Conservation (phyloP, 352 stramenopile genomes). For the Phytophthora melonis region DNA sequence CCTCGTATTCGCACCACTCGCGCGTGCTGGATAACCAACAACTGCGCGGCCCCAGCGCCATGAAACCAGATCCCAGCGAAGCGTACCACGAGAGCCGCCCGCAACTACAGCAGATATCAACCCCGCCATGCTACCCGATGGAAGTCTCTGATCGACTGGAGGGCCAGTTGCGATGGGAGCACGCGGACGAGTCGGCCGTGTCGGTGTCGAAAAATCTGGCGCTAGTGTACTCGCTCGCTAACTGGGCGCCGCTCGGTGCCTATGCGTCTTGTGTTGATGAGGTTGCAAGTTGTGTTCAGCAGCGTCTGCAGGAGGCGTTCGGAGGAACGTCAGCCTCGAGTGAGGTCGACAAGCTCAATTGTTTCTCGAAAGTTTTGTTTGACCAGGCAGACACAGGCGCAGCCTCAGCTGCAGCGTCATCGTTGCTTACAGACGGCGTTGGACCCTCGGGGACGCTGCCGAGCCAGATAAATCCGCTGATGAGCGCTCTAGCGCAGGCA, state of each 20-base stretch:
- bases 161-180: not conserved
- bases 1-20: no score
- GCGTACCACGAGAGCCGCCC: not conserved
- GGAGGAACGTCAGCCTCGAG: not conserved
- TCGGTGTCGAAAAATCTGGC: not conserved
- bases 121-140: not conserved
- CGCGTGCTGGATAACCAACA: no score
- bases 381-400: not conserved
- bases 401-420: not conserved
- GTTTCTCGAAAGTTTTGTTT: not conserved
- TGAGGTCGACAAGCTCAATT: not conserved
- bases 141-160: not conserved
- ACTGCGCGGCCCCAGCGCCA: no score
- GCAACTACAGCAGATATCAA: not conserved
- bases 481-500: slow-evolving; percentile 44
- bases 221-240: not conserved
- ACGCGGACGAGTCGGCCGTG: not conserved
- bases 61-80: not conserved
- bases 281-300: not conserved
- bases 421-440: not conserved
- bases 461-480: slow-evolving; percentile 43
- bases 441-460: slow-evolving; percentile 6
- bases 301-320: not conserved
- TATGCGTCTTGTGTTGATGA: not conserved
- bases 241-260: not conserved